Evolutionary conservation across 164 flowering plant genomes (phyloP).

Genomic region (Platanus orientalis): DNA sequence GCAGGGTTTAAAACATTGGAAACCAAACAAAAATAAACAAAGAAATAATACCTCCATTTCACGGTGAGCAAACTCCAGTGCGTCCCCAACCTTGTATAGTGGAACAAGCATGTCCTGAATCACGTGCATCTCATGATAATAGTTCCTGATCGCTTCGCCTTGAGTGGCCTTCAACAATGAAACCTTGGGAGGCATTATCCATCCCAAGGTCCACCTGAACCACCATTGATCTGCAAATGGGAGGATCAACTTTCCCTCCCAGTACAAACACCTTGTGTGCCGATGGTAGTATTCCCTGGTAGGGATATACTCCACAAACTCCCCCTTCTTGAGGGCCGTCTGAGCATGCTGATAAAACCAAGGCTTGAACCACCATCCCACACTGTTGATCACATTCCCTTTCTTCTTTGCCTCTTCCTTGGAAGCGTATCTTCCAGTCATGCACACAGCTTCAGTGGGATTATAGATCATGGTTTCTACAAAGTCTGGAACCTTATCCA

Average conservation of each 20-base stretch:
- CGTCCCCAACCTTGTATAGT: slow-evolving; percentile 95
- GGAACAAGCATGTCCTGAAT: slow-evolving; percentile 99
- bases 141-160: slow-evolving; percentile 96
- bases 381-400: slow-evolving; percentile 71
- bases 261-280: slow-evolving; percentile 95
- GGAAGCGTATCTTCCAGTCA: slow-evolving; percentile 89
- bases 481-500: slow-evolving; percentile 90
- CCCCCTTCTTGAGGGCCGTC: slow-evolving; percentile 79
- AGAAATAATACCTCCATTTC: slow-evolving; percentile 83
- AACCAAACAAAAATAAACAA: background rate
- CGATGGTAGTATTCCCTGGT: slow-evolving; percentile 95
- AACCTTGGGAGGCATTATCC: slow-evolving; percentile 99
- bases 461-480: slow-evolving; percentile 86
- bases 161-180: slow-evolving; percentile 95
- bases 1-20: background rate
- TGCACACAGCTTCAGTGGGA: slow-evolving; percentile 73
- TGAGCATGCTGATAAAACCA: slow-evolving; percentile 99
- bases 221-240: slow-evolving; percentile 96
- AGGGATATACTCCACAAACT: slow-evolving; percentile 96
- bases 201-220: slow-evolving; percentile 86
- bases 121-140: slow-evolving; percentile 97
- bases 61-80: slow-evolving; percentile 75
- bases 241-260: slow-evolving; percentile 99
- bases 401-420: slow-evolving; percentile 92
- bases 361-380: slow-evolving; percentile 96